Base-by-base conservation (phyloP, 2,329 filamentous ascomycete species). In the Graphilbum ipis-grandicollis region DNA sequence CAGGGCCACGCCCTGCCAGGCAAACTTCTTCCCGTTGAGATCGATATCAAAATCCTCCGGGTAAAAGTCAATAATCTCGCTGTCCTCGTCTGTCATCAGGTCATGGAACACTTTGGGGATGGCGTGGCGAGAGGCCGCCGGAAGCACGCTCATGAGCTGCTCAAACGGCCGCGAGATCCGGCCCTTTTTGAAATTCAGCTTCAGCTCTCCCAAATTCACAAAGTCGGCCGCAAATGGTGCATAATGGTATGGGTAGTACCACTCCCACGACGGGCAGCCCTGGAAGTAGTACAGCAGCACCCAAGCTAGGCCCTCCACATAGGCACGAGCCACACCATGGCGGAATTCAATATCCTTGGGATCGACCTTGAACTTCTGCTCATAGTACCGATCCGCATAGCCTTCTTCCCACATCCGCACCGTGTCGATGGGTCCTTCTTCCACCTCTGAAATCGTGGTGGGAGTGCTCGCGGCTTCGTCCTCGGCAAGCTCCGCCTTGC, bases 171-270 rank as follows among this genome's bases (percentile, higher is more conserved):
- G 79, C 47, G 93, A 94, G 4, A 84, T 81, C 34, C 66, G 73
- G 10, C 88, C 88, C 55, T 86, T 83, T 40, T 83, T 70, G 47
- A 98, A 98, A 15, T 68, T 63, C 45, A 93, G 72, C 23, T 80
- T 66, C 65, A 93, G 75, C 46, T 84, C 75, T 36, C 67, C 71
- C 33, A 98, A 66, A 39, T 86, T 77, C 40, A 80, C 77, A 55
- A 98, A 98, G 55, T 98, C 90, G 36, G 85, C 81, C 3, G 90
- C 90, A 53, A 98, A 98, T 4, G 92, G 90, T 2, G 90, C 92
- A 53, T 98, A 98, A 53, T 98, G 90, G 51, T 96, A 93, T 1
- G 90, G 90, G 52, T 94, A 98, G 55, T 90, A 98, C 90, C 90
- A 98, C 36, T 88, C 92, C 90, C 92, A 98, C 0, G 85, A 94